A percentile compares a stretch with the other conserved stretches of the same genome.
Conservation (phyloP, 2,329 filamentous ascomycete genomes). For the Rhynchosporium agropyri region DNA sequence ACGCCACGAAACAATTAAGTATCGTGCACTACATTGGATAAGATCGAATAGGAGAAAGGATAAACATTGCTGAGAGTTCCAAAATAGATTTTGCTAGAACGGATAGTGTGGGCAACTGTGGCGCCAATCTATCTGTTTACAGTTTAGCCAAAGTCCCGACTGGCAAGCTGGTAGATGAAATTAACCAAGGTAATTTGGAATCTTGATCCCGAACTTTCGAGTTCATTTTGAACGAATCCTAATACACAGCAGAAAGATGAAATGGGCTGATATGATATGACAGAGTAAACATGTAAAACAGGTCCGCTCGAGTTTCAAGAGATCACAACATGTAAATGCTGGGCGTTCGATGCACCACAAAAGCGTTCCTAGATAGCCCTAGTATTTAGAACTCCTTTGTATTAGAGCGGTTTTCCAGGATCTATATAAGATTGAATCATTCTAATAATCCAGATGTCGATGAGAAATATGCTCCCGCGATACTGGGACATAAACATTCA, state of each 20-base stretch:
- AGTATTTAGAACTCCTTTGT: too few species aligned
- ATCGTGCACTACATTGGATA: conserved; percentile 20
- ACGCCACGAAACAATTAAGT: conserved; percentile 26
- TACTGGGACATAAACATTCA: conserved; percentile 39
- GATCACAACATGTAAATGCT: neutral
- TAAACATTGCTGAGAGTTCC: conserved; percentile 19
- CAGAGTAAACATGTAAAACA: neutral
- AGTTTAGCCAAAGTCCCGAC: conserved; percentile 34
- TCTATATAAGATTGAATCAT: conserved; percentile 35
- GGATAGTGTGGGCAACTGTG: conserved; percentile 18
- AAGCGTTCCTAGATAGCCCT: neutral
- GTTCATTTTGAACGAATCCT: neutral
- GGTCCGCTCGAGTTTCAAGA: neutral
- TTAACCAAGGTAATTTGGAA: neutral
- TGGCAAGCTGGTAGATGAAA: conserved; percentile 27
- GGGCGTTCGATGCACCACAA: neutral
- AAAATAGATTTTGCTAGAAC: conserved; percentile 31
- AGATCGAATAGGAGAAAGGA: conserved; percentile 21
- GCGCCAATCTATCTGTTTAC: conserved; percentile 32
- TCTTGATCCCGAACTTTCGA: neutral
- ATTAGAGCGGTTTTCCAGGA: conserved; percentile 8
- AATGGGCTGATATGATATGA: neutral
- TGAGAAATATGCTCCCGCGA: conserved; percentile 43
- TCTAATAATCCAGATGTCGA: conserved; percentile 41
- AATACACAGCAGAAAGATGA: neutral